A percentile compares a stretch with the other conserved stretches of the same genome.
Evolutionary conservation across 257 asterid species (phyloP).

Genomic region (Cinchona pubescens): DNA sequence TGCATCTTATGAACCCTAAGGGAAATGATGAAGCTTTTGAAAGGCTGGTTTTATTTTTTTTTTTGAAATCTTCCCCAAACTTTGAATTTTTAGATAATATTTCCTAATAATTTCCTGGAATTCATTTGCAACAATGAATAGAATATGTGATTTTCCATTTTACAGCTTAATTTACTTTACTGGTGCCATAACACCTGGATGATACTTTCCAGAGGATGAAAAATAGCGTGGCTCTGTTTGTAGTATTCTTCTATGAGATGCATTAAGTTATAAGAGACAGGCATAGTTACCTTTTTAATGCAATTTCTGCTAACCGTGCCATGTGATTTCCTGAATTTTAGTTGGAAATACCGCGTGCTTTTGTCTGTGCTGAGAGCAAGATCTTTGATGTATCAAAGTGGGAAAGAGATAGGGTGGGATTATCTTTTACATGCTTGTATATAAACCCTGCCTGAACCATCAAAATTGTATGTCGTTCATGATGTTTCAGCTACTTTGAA

Average conservation of each 20-base stretch:
- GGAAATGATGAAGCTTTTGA: too few relatives aligned
- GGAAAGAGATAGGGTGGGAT: conserved; percentile 95
- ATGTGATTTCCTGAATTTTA: conserved; percentile 22
- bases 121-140: background rate
- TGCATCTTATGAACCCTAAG: too few relatives aligned
- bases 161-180: background rate
- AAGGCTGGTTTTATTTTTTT: too few relatives aligned
- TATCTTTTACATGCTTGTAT: background rate
- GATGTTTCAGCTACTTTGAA: background rate
- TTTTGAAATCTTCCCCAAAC: background rate
- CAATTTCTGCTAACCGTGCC: conserved; percentile 2
- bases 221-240: too few relatives aligned
- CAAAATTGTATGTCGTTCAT: background rate
- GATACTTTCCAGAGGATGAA: background rate
- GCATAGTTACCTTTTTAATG: too few relatives aligned
- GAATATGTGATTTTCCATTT: background rate
- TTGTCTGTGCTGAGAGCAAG: conserved; percentile 95
- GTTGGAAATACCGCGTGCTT: conserved; percentile 97
- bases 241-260: background rate
- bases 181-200: background rate
- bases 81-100: background rate
- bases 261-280: background rate
- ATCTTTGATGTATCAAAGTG: conserved; percentile 97
- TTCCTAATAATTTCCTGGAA: background rate
- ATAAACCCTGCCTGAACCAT: background rate